A percentile compares a stretch with the other conserved stretches of the same genome.
Conservation (phyloP, 2,329 filamentous ascomycete species). For the Phoma sp. region DNA sequence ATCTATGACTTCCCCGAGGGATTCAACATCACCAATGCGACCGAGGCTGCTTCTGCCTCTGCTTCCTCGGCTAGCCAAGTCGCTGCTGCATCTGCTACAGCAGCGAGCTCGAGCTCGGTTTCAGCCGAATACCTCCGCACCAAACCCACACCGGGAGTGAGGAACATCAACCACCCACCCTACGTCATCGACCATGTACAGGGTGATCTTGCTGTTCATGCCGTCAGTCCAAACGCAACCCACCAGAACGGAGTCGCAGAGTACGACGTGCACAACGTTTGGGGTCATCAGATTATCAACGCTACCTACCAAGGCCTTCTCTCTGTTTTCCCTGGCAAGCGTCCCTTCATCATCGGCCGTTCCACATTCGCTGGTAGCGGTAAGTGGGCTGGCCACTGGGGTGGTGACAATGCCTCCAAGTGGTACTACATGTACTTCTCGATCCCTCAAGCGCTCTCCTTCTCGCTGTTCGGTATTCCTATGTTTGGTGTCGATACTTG, state of each 20-base stretch:
- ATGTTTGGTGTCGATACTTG: constrained; percentile 73
- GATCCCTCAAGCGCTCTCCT: constrained; percentile 79
- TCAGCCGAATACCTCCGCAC: constrained; percentile 61
- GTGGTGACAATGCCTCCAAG: constrained; percentile 72
- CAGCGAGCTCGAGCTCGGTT: constrained; percentile 33
- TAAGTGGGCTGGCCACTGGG: constrained; percentile 81
- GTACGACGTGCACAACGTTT: constrained; percentile 86
- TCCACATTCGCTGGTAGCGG: constrained; percentile 82
- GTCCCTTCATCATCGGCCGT: constrained; percentile 84
- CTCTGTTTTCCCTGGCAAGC: constrained; percentile 68
- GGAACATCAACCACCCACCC: constrained; percentile 76
- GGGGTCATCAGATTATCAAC: constrained; percentile 71
- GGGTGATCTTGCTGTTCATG: constrained; percentile 75
- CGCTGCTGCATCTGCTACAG: constrained; percentile 45
- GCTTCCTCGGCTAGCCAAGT: constrained; percentile 62
- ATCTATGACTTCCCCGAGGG: constrained; percentile 71
- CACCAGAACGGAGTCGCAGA: constrained; percentile 75
- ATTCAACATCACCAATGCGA: constrained; percentile 73
- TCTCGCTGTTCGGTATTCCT: constrained; percentile 76
- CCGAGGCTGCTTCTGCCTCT: constrained; percentile 69
- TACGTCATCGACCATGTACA: constrained; percentile 79
- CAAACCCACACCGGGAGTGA: constrained; percentile 67
- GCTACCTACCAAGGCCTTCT: constrained; percentile 78
- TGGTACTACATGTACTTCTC: constrained; percentile 79
- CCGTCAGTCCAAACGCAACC: constrained; percentile 78